Evolutionary conservation across 768 basidiomycete species (phyloP).

Genomic region (Infundibulicybe gibba): DNA sequence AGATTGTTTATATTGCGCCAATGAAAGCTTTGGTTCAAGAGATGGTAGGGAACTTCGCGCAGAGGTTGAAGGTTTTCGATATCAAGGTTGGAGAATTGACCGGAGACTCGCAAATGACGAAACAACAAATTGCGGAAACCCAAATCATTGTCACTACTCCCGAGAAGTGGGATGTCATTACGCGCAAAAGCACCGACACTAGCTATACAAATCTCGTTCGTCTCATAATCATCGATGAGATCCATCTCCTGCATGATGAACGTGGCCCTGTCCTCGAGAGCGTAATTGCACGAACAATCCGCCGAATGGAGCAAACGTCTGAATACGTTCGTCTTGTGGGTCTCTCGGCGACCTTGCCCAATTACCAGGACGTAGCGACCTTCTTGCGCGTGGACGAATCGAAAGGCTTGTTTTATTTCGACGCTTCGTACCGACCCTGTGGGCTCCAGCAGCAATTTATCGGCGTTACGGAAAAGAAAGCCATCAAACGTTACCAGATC

Average conservation of each 20-base stretch:
- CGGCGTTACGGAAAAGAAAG: conserved; percentile 98
- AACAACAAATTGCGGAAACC: conserved; percentile 93
- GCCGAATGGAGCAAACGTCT: conserved; percentile 90
- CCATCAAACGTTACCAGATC: conserved; percentile 96
- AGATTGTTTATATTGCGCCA: conserved; percentile 95
- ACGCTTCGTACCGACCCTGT: conserved; percentile 91
- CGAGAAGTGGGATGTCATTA: conserved; percentile 99
- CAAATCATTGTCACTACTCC: conserved; percentile 99
- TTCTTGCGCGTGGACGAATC: conserved; percentile 93
- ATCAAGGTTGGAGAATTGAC: conserved; percentile 94
- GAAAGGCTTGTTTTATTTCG: conserved; percentile 96
- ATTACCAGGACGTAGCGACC: conserved; percentile 95
- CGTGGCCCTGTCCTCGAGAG: conserved; percentile 96
- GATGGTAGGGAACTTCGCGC: conserved; percentile 93
- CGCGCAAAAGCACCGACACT: conserved; percentile 94
- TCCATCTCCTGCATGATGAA: conserved; percentile 95
- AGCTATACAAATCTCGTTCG: conserved; percentile 96
- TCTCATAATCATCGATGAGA: conserved; percentile 97
- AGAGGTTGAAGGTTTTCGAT: conserved; percentile 64
- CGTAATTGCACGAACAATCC: conserved; percentile 84
- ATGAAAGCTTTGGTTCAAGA: conserved; percentile 99
- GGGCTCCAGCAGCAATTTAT: conserved; percentile 96
- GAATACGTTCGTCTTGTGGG: conserved; percentile 95
- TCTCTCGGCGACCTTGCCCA: conserved; percentile 95
- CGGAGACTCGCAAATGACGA: conserved; percentile 97